These are phyloP conservation scores for Bassia scoparia DNA, from an alignment of 148 eudicot species.

Conservation along the genomic window DNA sequence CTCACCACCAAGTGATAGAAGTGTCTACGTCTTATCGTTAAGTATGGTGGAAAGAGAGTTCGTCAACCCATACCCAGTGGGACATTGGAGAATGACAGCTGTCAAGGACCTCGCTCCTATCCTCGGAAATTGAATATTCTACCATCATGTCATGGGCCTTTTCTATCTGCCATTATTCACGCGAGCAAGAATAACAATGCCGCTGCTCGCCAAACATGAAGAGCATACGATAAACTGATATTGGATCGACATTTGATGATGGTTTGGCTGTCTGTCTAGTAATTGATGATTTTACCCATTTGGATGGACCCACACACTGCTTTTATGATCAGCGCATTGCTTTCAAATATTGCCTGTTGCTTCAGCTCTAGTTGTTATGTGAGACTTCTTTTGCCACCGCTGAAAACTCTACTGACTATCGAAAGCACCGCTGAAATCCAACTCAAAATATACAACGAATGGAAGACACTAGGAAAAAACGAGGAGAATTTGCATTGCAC, in stretches of 20 bases:
- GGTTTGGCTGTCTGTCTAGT: too few species aligned
- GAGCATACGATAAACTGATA: too few species aligned
- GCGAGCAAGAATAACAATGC: too few species aligned
- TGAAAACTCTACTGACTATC: conserved; percentile 67
- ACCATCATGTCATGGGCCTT: conserved; percentile 58
- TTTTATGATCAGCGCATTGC: conserved; percentile 45
- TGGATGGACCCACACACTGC: conserved; percentile 68
- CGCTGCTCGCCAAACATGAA: too few species aligned
- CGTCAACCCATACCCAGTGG: conserved; percentile 88
- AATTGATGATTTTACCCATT: conserved; percentile 44
- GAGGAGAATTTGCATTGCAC: too few species aligned
- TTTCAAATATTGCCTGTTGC: conserved; percentile 20
- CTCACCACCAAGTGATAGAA: too few species aligned
- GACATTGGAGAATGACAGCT: conserved; percentile 74
- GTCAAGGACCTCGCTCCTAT: conserved; percentile 48
- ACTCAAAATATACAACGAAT: conserved; percentile 66
- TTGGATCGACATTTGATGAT: too few species aligned
- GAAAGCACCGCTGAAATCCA: conserved; percentile 67
- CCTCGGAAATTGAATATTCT: conserved; percentile 50
- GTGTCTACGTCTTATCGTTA: too few species aligned
- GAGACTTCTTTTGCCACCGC: conserved; percentile 71
- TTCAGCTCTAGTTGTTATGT: conserved; percentile 59
- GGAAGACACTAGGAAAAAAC: too few species aligned
- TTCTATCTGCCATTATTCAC: conserved; percentile 51
- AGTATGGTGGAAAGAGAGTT: too few species aligned